Evolutionary conservation across 352 stramenopile species (phyloP).

Genomic region (Blastocystis sp.): DNA sequence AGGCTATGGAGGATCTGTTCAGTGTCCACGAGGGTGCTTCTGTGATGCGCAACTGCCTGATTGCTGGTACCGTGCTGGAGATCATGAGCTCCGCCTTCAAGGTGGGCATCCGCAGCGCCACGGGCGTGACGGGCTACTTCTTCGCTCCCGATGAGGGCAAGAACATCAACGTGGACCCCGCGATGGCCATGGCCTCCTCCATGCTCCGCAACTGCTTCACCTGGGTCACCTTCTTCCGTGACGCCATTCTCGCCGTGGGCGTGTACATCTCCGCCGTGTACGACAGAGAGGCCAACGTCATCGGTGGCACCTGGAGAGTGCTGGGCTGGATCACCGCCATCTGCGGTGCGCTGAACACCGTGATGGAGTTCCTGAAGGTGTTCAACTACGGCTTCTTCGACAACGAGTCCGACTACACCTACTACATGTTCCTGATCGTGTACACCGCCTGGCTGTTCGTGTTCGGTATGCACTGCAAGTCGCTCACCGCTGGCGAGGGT

Average conservation of each 20-base stretch:
- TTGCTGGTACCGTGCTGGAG: conserved; percentile 44
- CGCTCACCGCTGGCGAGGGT: conserved; percentile 8
- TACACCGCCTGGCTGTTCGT: conserved; percentile 44
- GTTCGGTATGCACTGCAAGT: conserved; percentile 55
- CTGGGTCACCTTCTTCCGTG: conserved; percentile 62
- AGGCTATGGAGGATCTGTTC: conserved; percentile 63
- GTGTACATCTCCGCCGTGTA: conserved; percentile 38
- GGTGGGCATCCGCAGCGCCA: conserved; percentile 7
- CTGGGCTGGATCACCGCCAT: conserved; percentile 18
- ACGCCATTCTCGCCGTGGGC: conserved; percentile 29
- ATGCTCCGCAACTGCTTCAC: conserved; percentile 28
- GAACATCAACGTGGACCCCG: neutral
- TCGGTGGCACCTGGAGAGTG: conserved; percentile 49
- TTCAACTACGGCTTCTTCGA: conserved; percentile 60
- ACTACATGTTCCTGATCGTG: conserved; percentile 46
- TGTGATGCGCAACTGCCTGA: conserved; percentile 22
- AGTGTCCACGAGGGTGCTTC: conserved; percentile 37
- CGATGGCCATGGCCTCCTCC: neutral
- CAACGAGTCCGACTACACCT: conserved; percentile 60
- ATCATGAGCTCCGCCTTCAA: conserved; percentile 60
- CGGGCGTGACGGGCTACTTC: conserved; percentile 14
- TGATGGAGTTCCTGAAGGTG: conserved; percentile 59
- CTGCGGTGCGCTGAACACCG: neutral
- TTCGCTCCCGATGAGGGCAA: neutral
- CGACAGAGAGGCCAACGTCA: conserved; percentile 19